These are phyloP conservation scores for Echinochloa phyllopogon DNA, from an alignment of 176 grass and related monocot genomes.

Conservation along the genomic window DNA sequence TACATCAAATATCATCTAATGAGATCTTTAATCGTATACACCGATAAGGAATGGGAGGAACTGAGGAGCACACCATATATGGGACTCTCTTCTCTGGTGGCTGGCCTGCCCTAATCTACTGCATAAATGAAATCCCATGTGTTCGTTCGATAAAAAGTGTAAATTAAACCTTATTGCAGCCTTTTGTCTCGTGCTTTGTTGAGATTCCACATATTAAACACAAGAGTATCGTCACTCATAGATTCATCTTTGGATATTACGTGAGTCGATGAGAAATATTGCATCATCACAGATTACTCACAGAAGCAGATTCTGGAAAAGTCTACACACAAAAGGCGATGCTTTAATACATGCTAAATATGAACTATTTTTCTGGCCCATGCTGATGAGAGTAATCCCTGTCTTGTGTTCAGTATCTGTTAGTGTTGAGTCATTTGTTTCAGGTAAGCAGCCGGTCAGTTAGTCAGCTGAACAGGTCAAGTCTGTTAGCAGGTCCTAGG, in stretches of 20 bases:
- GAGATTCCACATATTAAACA: constrained; percentile 6
- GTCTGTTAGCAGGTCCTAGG: too few species aligned
- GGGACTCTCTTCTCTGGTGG: neutral
- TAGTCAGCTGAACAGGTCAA: too few species aligned
- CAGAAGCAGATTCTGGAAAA: neutral
- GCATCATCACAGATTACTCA: neutral
- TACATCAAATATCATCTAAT: neutral
- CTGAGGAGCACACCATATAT: neutral
- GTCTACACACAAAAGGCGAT: neutral
- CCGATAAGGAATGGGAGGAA: neutral
- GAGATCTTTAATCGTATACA: neutral
- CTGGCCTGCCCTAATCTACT: neutral
- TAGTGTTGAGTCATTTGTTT: too few species aligned
- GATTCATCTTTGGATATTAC: neutral
- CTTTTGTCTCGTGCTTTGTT: constrained; percentile 7
- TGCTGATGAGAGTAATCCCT: too few species aligned
- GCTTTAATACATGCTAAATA: constrained; percentile 19
- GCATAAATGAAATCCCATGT: neutral
- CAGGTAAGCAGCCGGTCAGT: too few species aligned
- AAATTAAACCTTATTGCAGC: constrained; percentile 8
- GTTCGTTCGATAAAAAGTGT: neutral
- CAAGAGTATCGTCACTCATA: neutral
- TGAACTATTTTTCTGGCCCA: neutral
- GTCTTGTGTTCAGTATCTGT: too few species aligned
- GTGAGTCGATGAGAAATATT: neutral